These are phyloP conservation scores for Barnettozyma botsteinii DNA, from an alignment of 805 yeast species.

Conservation along the genomic window DNA sequence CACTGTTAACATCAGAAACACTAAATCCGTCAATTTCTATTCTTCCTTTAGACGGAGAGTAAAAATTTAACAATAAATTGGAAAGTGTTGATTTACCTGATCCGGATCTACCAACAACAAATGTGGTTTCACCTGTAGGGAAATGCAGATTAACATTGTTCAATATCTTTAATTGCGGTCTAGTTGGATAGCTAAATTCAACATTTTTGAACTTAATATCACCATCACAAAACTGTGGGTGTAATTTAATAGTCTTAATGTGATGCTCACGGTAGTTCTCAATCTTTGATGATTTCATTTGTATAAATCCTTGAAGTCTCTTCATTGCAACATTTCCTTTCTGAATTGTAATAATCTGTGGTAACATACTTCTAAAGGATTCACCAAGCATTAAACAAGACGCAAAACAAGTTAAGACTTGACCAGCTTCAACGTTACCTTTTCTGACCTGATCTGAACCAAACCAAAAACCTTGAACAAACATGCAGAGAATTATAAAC, in stretches of 20 bases:
- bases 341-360: conserved; percentile 55
- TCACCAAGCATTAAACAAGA: conserved; percentile 73
- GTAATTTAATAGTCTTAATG: conserved; percentile 15
- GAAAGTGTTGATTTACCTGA: conserved; percentile 88
- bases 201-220: conserved; percentile 51
- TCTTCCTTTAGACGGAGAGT: conserved; percentile 45
- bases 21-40: conserved; percentile 52
- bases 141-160: conserved; percentile 42
- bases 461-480: conserved; percentile 91
- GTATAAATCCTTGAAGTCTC: conserved; percentile 40
- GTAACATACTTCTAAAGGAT: conserved; percentile 47
- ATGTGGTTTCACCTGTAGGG: conserved; percentile 43
- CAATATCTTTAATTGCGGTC: conserved; percentile 44
- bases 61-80: conserved; percentile 55
- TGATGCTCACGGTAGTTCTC: conserved; percentile 9
- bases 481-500: conserved; percentile 59
- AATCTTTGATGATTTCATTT: conserved; percentile 13
- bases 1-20: conserved; percentile 35
- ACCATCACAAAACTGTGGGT: conserved; percentile 36
- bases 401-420: conserved; percentile 77
- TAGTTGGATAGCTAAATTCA: conserved; percentile 56
- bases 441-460: conserved; percentile 62
- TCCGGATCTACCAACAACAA: conserved; percentile 83
- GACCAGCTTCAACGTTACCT: conserved; percentile 48
- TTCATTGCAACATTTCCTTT: conserved; percentile 67